Percentiles rank a stretch among this genome's conserved stretches.
Evolutionary conservation across 345 rosid species (phyloP).

Genomic region (Erodium maritimum): DNA sequence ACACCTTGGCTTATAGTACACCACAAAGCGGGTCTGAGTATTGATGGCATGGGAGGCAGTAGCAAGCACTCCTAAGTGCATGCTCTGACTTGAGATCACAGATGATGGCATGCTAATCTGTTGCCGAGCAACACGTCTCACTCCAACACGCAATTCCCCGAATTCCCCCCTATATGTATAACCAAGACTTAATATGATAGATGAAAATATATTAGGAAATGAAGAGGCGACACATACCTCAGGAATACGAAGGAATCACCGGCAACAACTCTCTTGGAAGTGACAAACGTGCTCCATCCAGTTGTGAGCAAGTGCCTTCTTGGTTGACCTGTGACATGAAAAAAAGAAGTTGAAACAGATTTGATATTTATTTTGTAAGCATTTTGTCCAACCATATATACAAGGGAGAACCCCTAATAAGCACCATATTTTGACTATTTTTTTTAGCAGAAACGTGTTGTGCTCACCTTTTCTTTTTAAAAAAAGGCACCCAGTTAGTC

Average conservation of each 20-base stretch:
- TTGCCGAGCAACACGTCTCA: conserved; percentile 56
- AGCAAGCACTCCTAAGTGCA: conserved; percentile 94
- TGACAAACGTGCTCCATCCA: conserved; percentile 93
- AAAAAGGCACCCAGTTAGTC: too few species aligned
- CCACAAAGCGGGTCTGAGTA: conserved; percentile 60
- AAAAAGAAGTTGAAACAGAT: not conserved
- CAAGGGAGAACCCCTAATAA: too few species aligned
- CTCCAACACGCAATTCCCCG: conserved; percentile 72
- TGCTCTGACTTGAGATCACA: conserved; percentile 86
- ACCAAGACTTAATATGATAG: not conserved
- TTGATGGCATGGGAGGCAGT: conserved; percentile 76
- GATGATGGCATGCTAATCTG: conserved; percentile 74
- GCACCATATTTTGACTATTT: too few species aligned
- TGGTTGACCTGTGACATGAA: conserved; percentile 61
- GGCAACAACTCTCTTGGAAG: conserved; percentile 77
- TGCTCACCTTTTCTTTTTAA: too few species aligned
- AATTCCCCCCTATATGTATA: conserved; percentile 47
- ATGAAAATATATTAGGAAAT: not conserved
- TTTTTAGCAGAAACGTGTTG: too few species aligned
- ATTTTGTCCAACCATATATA: too few species aligned
- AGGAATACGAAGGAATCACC: conserved; percentile 85
- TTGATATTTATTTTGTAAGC: too few species aligned
- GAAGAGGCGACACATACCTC: conserved; percentile 37
- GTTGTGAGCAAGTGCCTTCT: conserved; percentile 89
- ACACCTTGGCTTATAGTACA: conserved; percentile 88